Evolutionary conservation across 208 protist genomes (phyloP).

Genomic region (Zelonia costaricensis): DNA sequence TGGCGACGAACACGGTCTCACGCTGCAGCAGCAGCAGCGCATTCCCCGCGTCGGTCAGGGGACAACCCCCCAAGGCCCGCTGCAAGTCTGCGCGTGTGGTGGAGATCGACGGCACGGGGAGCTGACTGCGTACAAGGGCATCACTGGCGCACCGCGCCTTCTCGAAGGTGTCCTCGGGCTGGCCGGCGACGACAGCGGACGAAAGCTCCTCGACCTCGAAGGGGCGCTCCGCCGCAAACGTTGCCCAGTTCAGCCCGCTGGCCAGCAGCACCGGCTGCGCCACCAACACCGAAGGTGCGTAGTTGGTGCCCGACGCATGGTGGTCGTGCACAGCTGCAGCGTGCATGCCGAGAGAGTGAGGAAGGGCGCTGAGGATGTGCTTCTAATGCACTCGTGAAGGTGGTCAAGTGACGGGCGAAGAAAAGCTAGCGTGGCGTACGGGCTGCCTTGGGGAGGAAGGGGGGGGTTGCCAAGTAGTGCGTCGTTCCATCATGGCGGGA

Average conservation of each 20-base stretch:
- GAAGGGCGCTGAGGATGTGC: neutral
- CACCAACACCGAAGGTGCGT: neutral
- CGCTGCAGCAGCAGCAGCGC: neutral
- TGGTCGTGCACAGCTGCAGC: too few relatives aligned
- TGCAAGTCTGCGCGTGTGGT: neutral
- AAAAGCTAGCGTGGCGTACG: too few relatives aligned
- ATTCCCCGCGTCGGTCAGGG: neutral
- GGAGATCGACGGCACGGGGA: slow-evolving; percentile 1
- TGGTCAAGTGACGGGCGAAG: too few relatives aligned
- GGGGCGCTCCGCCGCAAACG: slow-evolving; percentile 2
- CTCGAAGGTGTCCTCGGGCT: neutral
- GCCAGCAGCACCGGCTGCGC: neutral
- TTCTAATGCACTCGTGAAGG: too few relatives aligned
- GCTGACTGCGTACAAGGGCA: neutral
- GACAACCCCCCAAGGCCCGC: neutral
- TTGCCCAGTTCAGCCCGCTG: slow-evolving; percentile 22
- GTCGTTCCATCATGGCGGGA: too few relatives aligned
- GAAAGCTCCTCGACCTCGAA: slow-evolving; percentile 3
- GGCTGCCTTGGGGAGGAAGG: too few relatives aligned
- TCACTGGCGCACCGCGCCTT: neutral
- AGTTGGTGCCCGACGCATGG: too few relatives aligned
- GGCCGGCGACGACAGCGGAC: neutral
- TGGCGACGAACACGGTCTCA: slow-evolving; percentile 22
- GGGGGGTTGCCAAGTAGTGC: too few relatives aligned
- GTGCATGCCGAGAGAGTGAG: neutral